Percentiles rank a stretch among this genome's conserved stretches.
These are phyloP conservation scores for Pestalotiopsis sp. DNA, from an alignment of 2,329 filamentous ascomycete genomes.

Conservation along the genomic window DNA sequence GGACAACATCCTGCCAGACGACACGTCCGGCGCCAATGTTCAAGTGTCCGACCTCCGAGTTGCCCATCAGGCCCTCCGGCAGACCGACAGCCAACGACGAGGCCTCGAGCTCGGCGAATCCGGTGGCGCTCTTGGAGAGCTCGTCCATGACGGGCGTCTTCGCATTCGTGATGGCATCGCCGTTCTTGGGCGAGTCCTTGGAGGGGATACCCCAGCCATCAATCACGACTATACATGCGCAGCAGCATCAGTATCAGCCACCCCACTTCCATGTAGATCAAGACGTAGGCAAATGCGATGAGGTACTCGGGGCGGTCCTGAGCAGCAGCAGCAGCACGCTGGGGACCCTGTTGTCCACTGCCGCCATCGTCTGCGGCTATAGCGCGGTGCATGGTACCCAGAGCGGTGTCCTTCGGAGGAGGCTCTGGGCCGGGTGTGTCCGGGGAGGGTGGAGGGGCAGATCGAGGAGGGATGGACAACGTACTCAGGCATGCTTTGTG, in stretches of 20 bases:
- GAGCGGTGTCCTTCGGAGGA: conserved; percentile 4
- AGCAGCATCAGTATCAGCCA: conserved; percentile 52
- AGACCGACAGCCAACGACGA: conserved; percentile 95
- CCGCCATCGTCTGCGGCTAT: background rate
- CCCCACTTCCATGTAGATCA: conserved; percentile 58
- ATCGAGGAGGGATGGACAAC: conserved; percentile 39
- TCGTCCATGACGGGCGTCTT: conserved; percentile 94
- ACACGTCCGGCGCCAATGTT: conserved; percentile 98
- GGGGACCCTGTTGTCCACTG: conserved; percentile 19
- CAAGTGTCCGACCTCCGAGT: conserved; percentile 96
- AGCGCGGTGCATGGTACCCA: background rate
- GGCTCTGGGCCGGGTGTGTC: conserved; percentile 7
- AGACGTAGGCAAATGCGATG: conserved; percentile 50
- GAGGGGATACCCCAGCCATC: conserved; percentile 95
- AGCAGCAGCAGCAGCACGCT: conserved; percentile 3
- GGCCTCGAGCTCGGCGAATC: conserved; percentile 91
- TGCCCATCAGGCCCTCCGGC: conserved; percentile 97
- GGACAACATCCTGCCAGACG: conserved; percentile 97
- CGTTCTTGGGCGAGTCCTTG: conserved; percentile 78
- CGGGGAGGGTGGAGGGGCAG: conserved; percentile 20
- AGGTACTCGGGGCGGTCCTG: conserved; percentile 34
- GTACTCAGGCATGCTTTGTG: conserved; percentile 64
- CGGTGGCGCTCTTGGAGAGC: conserved; percentile 79
- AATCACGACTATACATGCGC: conserved; percentile 76
- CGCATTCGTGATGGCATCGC: conserved; percentile 93